phyloP scores from a whole-genome alignment of 768 basidiomycete genomes.

The Dacryopinax primogenitus region DNA sequence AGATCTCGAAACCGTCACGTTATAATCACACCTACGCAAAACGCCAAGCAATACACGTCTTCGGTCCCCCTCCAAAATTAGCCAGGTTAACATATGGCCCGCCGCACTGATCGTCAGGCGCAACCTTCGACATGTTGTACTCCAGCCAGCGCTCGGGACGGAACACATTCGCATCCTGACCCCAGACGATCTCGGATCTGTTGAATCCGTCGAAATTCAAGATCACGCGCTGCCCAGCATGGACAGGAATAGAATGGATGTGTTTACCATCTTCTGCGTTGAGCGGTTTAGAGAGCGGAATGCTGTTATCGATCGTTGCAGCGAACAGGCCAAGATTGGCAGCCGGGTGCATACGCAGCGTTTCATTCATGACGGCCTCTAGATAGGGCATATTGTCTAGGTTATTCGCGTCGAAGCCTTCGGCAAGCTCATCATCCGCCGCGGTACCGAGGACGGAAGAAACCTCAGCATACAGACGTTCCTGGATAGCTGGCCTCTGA shows the following conservation, averaged over 20 bases:
- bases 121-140: neutral
- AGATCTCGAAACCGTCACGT: too few species aligned
- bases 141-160: slow-evolving; percentile 51
- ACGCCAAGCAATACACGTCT: neutral
- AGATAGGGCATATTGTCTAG: neutral
- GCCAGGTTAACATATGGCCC: neutral
- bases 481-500: slow-evolving; percentile 29
- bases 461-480: slow-evolving; percentile 32
- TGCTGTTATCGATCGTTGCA: neutral
- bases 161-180: slow-evolving; percentile 43
- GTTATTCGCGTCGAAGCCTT: neutral
- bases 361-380: neutral
- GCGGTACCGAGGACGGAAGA: slow-evolving; percentile 16
- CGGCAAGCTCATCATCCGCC: neutral
- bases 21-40: neutral
- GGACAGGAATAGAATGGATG: neutral
- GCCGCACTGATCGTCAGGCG: neutral
- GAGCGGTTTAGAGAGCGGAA: neutral
- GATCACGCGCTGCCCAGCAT: neutral
- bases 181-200: slow-evolving; percentile 36
- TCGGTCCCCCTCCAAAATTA: neutral
- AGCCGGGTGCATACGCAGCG: neutral
- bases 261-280: neutral
- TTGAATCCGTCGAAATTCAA: neutral
- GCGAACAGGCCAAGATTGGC: neutral